Evolutionary conservation across 495 filamentous ascomycete genomes (phyloP).

Genomic region (Penicillium odoratum): DNA sequence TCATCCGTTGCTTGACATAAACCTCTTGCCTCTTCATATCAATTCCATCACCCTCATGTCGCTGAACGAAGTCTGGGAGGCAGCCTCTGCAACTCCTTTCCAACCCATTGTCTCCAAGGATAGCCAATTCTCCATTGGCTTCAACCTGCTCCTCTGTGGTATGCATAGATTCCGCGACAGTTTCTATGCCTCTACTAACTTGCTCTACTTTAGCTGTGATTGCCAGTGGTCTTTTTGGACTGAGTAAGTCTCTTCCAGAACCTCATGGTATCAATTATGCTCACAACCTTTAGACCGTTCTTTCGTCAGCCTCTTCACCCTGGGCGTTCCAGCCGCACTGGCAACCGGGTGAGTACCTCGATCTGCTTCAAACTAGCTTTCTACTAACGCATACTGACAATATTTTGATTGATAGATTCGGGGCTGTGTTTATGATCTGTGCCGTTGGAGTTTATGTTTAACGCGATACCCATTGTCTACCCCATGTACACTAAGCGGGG

Average conservation of each 20-base stretch:
- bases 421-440: constrained; percentile 97
- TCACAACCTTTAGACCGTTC: constrained; percentile 68
- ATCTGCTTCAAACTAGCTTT: background rate
- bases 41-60: constrained; percentile 49
- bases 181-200: constrained; percentile 18
- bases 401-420: constrained; percentile 61
- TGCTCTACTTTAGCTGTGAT: constrained; percentile 46
- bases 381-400: constrained; percentile 17
- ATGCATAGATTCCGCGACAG: constrained; percentile 23
- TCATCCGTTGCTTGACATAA: constrained; percentile 6
- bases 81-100: constrained; percentile 81
- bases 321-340: constrained; percentile 84
- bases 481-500: constrained; percentile 43
- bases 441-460: constrained; percentile 98
- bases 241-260: constrained; percentile 61
- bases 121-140: constrained; percentile 80
- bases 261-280: constrained; percentile 6
- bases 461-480: constrained; percentile 40
- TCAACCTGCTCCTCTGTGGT: constrained; percentile 71
- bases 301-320: constrained; percentile 69
- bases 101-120: constrained; percentile 77
- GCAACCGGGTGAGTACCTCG: constrained; percentile 76
- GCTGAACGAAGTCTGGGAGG: constrained; percentile 85
- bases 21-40: background rate
- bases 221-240: constrained; percentile 71